Percentiles rank a stretch among this genome's conserved stretches.
Evolutionary conservation across 768 basidiomycete genomes (phyloP).

Genomic region (Scleroderma bovista): DNA sequence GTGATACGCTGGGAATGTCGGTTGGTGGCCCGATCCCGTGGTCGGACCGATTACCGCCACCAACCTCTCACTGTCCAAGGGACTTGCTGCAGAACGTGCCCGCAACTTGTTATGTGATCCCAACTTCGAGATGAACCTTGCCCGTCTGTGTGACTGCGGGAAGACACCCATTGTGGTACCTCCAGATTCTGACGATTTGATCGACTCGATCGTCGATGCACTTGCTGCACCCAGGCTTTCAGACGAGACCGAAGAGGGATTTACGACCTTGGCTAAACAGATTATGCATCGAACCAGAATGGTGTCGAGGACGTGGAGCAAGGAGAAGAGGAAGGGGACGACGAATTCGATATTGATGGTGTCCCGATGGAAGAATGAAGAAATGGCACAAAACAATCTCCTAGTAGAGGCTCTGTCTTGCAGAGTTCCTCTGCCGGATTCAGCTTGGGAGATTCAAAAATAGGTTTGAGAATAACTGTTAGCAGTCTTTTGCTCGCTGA

Average conservation of each 20-base stretch:
- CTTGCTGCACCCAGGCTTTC: constrained; percentile 21
- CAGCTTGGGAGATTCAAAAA: constrained; percentile 15
- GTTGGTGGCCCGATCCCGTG: constrained; percentile 72
- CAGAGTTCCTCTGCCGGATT: not conserved
- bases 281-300: constrained; percentile 7
- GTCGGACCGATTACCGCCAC: constrained; percentile 56
- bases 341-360: constrained; percentile 13
- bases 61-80: constrained; percentile 57
- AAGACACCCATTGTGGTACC: constrained; percentile 10
- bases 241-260: constrained; percentile 47
- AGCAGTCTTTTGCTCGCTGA: constrained; percentile 26
- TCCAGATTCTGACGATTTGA: constrained; percentile 11
- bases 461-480: constrained; percentile 31
- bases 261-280: constrained; percentile 37
- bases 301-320: constrained; percentile 1
- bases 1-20: constrained; percentile 58
- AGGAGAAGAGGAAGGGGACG: constrained; percentile 9
- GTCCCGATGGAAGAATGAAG: constrained; percentile 12
- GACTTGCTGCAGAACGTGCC: constrained; percentile 61
- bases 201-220: constrained; percentile 9
- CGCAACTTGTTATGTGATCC: constrained; percentile 46
- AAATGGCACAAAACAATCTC: not conserved
- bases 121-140: constrained; percentile 39
- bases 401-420: not conserved
- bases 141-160: constrained; percentile 38